These are phyloP conservation scores for Dactylorhiza incarnata DNA, from an alignment of 106 monocot genomes.

Conservation along the genomic window DNA sequence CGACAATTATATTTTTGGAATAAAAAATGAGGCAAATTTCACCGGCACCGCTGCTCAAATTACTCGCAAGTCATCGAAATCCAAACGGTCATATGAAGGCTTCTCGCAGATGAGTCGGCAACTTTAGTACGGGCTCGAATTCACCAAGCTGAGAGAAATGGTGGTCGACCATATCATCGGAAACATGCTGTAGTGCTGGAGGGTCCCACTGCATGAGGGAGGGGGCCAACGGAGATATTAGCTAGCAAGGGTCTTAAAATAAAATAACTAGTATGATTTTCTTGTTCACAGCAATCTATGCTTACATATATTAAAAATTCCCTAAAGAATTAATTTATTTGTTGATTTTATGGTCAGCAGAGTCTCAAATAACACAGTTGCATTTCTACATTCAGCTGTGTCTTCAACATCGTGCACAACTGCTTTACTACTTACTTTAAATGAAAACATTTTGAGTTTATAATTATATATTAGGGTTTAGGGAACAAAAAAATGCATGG, in stretches of 20 bases:
- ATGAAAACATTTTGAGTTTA: no score
- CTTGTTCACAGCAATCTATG: no score
- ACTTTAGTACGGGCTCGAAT: slow-evolving; percentile 69
- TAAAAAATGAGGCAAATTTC: background rate
- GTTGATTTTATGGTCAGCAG: background rate
- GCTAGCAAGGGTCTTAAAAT: background rate
- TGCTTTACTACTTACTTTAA: no score
- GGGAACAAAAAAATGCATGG: no score
- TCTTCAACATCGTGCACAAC: background rate
- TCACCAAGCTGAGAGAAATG: slow-evolving; percentile 77
- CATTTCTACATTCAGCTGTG: background rate
- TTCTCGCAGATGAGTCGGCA: slow-evolving; percentile 76
- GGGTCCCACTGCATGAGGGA: slow-evolving; percentile 81
- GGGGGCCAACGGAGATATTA: background rate
- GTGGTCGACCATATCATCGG: slow-evolving; percentile 71
- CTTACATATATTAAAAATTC: background rate
- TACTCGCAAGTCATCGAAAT: background rate
- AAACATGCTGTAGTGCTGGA: slow-evolving; percentile 56
- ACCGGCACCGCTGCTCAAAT: background rate
- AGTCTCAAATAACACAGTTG: background rate
- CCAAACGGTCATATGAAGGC: slow-evolving; percentile 50
- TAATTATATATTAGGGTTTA: no score
- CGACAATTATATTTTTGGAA: background rate
- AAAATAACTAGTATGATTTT: background rate
- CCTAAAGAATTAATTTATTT: background rate